Evolutionary conservation across 2,329 filamentous ascomycete genomes (phyloP), one percentile per base, ranked within the genome.

Genomic region (Pseudogymnoascus sp.): DNA sequence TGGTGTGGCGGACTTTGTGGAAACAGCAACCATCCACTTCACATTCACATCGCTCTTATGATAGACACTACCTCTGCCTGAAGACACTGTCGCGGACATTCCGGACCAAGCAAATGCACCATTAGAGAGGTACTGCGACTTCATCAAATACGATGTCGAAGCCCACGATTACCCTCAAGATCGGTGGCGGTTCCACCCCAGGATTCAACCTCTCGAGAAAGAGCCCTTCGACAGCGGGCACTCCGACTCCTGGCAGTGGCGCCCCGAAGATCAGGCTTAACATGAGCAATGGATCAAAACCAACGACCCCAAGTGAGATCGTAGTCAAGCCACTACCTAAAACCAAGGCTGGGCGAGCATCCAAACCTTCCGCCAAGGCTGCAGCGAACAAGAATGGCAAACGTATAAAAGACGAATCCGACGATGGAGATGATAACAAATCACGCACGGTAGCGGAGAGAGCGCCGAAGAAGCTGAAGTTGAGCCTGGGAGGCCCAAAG

Each of bases 301-400:
- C 68, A 33, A 64, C 69, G 59, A 70, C 68, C 11, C 67, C 70
- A 40, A 62, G 62, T 61, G 63, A 66, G 25, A 56, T 63, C 33
- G 56, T 65, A 7, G 63, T 66, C 21, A 60, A 63, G 63, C 67
- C 65, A 31, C 73, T 35, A 65, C 65, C 69, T 40, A 86, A 82
- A 71, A 85, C 83, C 2, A 87, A 88, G 70, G 82, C 84, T 12
- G 84, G 83, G 11, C 76, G 84, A 50, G 77, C 82, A 25, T 77
- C 82, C 12, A 87, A 85, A 67, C 84, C 85, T 5, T 84, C 82
- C 7, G 78, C 81, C 59, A 84, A 84, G 69, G 73, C 82, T 59
- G 73, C 81, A 61, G 80, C 83, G 65, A 80, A 79, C 65, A 68
- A 67, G 42, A 68, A 67, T 33, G 68, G 70, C 61, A 88, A 88